A percentile compares a stretch with the other conserved stretches of the same genome.
These are phyloP conservation scores for Penicillium sp. DNA, from an alignment of 2,329 filamentous ascomycete genomes.

Conservation along the genomic window DNA sequence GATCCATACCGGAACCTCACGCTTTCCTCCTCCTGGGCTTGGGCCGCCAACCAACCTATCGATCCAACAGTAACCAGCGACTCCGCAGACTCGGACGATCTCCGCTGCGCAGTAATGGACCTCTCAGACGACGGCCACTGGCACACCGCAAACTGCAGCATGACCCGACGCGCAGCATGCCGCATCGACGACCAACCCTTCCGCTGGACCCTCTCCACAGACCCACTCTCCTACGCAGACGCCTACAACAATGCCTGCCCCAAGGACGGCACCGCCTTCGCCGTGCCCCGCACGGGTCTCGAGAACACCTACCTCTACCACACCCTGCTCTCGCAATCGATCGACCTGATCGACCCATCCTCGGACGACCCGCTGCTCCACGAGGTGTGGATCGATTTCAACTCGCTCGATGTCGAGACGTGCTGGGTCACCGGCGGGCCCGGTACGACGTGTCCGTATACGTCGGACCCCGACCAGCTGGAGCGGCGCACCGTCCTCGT, in stretches of 20 bases:
- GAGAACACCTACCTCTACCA: conserved; percentile 65
- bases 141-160: conserved; percentile 61
- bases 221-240: conserved; percentile 49
- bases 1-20: conserved; percentile 56
- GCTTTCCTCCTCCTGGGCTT: conserved; percentile 63
- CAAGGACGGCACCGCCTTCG: conserved; percentile 52
- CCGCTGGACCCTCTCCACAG: conserved; percentile 58
- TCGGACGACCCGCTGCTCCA: conserved; percentile 32
- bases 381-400: conserved; percentile 65
- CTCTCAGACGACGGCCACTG: conserved; percentile 58
- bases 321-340: conserved; percentile 40
- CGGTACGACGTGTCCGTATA: conserved; percentile 65
- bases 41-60: conserved; percentile 61
- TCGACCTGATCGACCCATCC: conserved; percentile 30
- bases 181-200: conserved; percentile 60
- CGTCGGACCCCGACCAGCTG: conserved; percentile 47
- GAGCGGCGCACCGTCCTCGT: conserved; percentile 59
- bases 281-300: conserved; percentile 64
- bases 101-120: conserved; percentile 63
- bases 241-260: conserved; percentile 55
- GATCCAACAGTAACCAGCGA: conserved; percentile 36
- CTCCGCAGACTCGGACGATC: conserved; percentile 30
- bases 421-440: conserved; percentile 67
- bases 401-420: conserved; percentile 58
- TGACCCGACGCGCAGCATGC: conserved; percentile 60